These are phyloP conservation scores for Juncus inflexus DNA, from an alignment of 176 grass and related monocot genomes.

Conservation along the genomic window DNA sequence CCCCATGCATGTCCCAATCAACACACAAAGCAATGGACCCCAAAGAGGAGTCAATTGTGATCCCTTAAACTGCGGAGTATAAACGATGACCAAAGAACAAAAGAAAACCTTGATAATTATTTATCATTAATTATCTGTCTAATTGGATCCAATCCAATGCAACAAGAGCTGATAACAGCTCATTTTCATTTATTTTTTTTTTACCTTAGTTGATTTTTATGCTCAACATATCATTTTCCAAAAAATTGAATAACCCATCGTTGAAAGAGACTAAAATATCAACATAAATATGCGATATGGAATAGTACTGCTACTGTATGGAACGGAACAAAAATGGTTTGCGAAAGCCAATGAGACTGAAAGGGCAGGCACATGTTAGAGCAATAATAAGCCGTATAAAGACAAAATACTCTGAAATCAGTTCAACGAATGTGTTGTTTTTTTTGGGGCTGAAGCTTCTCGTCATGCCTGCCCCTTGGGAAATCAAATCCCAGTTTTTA, in stretches of 20 bases:
- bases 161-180: background rate
- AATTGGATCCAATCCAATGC: slow-evolving; percentile 10
- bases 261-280: background rate
- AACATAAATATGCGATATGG: background rate
- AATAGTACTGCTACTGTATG: no score
- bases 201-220: slow-evolving; percentile 16
- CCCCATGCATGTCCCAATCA: slow-evolving; percentile 13
- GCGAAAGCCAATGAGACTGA: no score
- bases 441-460: background rate
- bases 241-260: background rate
- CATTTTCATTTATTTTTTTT: slow-evolving; percentile 15
- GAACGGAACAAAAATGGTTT: no score
- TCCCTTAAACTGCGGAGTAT: slow-evolving; percentile 25
- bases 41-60: slow-evolving; percentile 19
- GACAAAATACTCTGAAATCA: background rate
- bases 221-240: background rate
- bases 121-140: slow-evolving; percentile 10
- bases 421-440: slow-evolving; percentile 11
- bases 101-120: slow-evolving; percentile 13
- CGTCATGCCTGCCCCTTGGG: background rate
- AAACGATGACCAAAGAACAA: slow-evolving; percentile 14
- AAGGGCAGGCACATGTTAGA: no score
- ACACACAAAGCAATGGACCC: background rate
- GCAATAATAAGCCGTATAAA: no score
- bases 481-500: background rate